These are phyloP conservation scores for Aegilops tauschii DNA, from an alignment of 176 grass and related monocot species.

Conservation along the genomic window DNA sequence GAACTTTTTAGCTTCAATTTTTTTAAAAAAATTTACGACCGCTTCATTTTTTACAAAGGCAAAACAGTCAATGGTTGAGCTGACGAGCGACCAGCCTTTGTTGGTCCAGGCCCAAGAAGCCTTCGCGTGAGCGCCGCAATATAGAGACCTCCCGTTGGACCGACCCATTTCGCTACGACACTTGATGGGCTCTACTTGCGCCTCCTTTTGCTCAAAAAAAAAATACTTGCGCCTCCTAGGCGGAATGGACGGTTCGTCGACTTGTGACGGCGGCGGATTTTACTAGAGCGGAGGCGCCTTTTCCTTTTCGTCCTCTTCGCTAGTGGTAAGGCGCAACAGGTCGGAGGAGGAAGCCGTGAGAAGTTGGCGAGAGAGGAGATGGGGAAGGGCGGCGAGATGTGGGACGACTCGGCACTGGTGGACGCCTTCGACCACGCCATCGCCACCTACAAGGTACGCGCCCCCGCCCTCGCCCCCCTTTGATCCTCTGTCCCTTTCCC, in stretches of 20 bases:
- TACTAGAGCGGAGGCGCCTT: background rate
- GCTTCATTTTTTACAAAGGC: no score
- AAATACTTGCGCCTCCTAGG: background rate
- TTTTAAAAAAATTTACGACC: no score
- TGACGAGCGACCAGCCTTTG: no score
- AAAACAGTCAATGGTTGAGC: no score
- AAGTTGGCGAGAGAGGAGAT: slow-evolving; percentile 20
- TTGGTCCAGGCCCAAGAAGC: no score
- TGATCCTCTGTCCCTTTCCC: background rate
- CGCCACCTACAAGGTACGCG: slow-evolving; percentile 55
- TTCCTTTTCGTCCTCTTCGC: background rate
- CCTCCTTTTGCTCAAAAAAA: no score
- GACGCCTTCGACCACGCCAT: slow-evolving; percentile 74
- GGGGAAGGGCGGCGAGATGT: slow-evolving; percentile 68
- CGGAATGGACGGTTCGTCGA: background rate
- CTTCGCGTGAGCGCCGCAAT: no score
- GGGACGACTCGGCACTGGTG: slow-evolving; percentile 80
- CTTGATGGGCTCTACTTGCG: background rate
- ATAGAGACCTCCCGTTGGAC: no score
- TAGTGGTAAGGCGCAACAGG: background rate
- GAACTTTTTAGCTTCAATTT: no score
- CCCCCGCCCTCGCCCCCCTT: background rate
- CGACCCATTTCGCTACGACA: background rate
- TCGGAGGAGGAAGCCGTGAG: background rate
- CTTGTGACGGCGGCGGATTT: background rate